phyloP scores from a whole-genome alignment of 2,329 filamentous ascomycete genomes.

The Apiospora arundinis region DNA sequence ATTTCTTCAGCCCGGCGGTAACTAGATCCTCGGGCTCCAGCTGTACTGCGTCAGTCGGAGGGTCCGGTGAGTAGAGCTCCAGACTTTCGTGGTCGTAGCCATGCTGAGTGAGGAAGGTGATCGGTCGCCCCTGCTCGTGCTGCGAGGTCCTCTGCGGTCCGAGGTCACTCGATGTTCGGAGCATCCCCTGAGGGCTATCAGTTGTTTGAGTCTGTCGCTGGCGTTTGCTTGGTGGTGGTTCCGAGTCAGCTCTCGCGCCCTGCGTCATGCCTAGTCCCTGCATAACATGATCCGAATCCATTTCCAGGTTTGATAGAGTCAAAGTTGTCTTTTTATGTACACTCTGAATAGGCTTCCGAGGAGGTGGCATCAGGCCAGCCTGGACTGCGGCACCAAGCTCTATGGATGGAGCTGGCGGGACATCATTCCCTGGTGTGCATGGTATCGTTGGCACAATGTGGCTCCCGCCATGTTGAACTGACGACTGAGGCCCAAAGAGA shows the following conservation, averaged over 20 bases:
- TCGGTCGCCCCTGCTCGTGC: conserved; percentile 27
- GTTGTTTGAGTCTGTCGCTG: conserved; percentile 27
- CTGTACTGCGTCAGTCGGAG: conserved; percentile 51
- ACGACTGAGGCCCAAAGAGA: background rate
- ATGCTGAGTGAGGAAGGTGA: conserved; percentile 34
- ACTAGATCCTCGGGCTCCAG: conserved; percentile 59
- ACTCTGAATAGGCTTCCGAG: background rate
- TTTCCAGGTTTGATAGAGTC: conserved; percentile 23
- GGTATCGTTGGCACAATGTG: conserved; percentile 18
- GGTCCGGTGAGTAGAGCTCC: conserved; percentile 61
- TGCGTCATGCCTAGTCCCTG: conserved; percentile 29
- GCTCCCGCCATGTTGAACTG: background rate
- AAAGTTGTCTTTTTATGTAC: background rate
- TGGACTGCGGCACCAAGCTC: background rate
- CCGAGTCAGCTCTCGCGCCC: conserved; percentile 39
- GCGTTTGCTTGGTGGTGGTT: conserved; percentile 41
- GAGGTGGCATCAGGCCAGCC: background rate
- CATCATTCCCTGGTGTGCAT: conserved; percentile 23
- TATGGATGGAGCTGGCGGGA: background rate
- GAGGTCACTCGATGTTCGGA: conserved; percentile 43
- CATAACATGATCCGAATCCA: conserved; percentile 35
- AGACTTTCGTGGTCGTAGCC: conserved; percentile 43
- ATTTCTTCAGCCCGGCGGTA: conserved; percentile 58
- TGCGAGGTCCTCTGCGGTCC: conserved; percentile 34
- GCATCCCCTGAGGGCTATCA: conserved; percentile 33